These are phyloP conservation scores for Moniliella sp. DNA, from an alignment of 1,284 basidiomycete genomes.

Conservation along the genomic window DNA sequence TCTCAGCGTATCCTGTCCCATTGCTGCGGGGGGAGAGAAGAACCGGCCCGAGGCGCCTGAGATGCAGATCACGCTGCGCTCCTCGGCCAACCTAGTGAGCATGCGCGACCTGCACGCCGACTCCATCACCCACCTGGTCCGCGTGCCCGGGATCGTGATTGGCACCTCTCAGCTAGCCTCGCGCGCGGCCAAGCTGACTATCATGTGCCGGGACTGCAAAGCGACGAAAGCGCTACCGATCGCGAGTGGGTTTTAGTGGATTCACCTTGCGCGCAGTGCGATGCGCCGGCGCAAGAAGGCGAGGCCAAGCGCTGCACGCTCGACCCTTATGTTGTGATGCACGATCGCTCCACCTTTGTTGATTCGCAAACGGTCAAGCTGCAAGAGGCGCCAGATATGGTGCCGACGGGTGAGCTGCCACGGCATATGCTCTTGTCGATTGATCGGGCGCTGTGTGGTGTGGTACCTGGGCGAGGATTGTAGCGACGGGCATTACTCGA, in stretches of 20 bases:
- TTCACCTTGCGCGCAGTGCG: constrained; percentile 35
- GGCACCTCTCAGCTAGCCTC: constrained; percentile 82
- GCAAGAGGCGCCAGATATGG: constrained; percentile 98
- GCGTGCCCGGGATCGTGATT: constrained; percentile 92
- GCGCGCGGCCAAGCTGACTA: constrained; percentile 67
- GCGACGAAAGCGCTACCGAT: constrained; percentile 48
- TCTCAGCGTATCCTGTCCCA: constrained; percentile 24
- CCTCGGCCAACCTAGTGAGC: constrained; percentile 62
- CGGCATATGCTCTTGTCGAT: constrained; percentile 79
- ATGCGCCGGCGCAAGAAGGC: constrained; percentile 40
- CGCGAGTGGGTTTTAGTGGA: constrained; percentile 62
- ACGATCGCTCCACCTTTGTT: constrained; percentile 78
- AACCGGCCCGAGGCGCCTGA: constrained; percentile 40
- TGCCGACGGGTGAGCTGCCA: constrained; percentile 90
- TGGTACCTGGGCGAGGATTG: constrained; percentile 69
- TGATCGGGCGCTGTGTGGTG: constrained; percentile 40
- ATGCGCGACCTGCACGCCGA: constrained; percentile 66
- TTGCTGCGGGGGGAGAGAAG: constrained; percentile 9
- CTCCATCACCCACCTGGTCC: constrained; percentile 81
- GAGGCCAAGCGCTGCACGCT: constrained; percentile 77
- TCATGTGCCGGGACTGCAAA: constrained; percentile 78
- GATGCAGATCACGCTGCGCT: constrained; percentile 70
- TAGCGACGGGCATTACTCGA: constrained; percentile 95
- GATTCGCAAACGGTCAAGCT: constrained; percentile 92
- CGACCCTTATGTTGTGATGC: constrained; percentile 86